Evolutionary conservation across 2,329 filamentous ascomycete genomes (phyloP).

Genomic region (Fusarium goolgardi): DNA sequence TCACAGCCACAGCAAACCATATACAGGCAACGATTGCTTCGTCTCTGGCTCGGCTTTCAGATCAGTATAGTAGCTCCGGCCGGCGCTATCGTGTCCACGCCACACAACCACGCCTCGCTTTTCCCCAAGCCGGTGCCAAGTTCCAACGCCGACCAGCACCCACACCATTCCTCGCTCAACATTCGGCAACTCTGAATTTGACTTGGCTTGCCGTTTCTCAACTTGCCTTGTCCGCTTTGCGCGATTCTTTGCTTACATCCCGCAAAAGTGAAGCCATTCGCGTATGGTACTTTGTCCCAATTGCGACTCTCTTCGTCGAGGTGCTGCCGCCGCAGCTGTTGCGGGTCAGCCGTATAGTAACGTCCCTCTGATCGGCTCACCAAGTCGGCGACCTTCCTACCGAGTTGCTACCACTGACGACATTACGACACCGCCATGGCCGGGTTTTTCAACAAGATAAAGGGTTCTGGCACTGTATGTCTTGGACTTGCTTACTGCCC

Average conservation of each 20-base stretch:
- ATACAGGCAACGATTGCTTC: slow-evolving; percentile 7
- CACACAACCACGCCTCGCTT: slow-evolving; percentile 42
- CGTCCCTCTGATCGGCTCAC: slow-evolving; percentile 41
- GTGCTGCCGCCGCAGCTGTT: slow-evolving; percentile 52
- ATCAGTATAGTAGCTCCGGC: slow-evolving; percentile 37
- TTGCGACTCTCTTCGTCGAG: slow-evolving; percentile 47
- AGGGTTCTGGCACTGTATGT: slow-evolving; percentile 66
- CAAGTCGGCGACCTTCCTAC: slow-evolving; percentile 31
- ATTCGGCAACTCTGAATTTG: slow-evolving; percentile 34
- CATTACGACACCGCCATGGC: slow-evolving; percentile 58
- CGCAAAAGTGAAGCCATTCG: slow-evolving; percentile 25
- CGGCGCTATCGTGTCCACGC: slow-evolving; percentile 45
- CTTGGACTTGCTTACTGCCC: slow-evolving; percentile 19
- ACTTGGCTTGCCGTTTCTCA: slow-evolving; percentile 7
- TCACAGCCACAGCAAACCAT: slow-evolving; percentile 3
- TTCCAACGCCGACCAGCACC: slow-evolving; percentile 21
- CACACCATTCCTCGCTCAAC: slow-evolving; percentile 33
- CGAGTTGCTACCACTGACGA: slow-evolving; percentile 27
- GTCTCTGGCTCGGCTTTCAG: slow-evolving; percentile 22
- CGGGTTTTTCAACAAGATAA: slow-evolving; percentile 70
- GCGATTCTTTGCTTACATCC: slow-evolving; percentile 15
- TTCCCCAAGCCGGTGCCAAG: slow-evolving; percentile 25
- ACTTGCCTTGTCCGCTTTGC: slow-evolving; percentile 5
- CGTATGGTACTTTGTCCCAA: slow-evolving; percentile 45
- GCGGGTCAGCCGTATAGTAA: slow-evolving; percentile 47